Percentiles rank a stretch among this genome's conserved stretches.
Evolutionary conservation across 176 grass and related monocot genomes (phyloP).

Genomic region (Sorghum bicolor): DNA sequence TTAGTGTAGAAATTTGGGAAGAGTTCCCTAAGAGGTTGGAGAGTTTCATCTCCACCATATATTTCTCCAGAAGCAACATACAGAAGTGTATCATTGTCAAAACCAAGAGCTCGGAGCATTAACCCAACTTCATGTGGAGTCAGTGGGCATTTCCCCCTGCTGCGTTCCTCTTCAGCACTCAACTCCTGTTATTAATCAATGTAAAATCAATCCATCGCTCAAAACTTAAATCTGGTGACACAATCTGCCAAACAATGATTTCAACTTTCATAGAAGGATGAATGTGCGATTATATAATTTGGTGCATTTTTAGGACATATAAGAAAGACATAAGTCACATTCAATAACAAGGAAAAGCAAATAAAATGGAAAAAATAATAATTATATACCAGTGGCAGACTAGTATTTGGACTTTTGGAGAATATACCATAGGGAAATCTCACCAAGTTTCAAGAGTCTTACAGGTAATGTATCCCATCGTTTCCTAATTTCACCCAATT

Average conservation of each 20-base stretch:
- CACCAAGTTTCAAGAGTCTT: conserved; percentile 49
- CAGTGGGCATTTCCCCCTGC: conserved; percentile 80
- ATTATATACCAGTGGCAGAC: neutral
- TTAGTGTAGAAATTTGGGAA: conserved; percentile 94
- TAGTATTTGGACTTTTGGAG: neutral
- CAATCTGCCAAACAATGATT: neutral
- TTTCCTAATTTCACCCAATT: conserved; percentile 90
- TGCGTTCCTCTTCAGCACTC: conserved; percentile 74
- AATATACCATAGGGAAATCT: conserved; percentile 13
- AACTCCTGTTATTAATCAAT: conserved; percentile 61
- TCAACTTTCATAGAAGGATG: neutral
- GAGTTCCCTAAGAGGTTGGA: conserved; percentile 68
- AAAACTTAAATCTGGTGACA: conserved; percentile 2
- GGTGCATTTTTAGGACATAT: neutral
- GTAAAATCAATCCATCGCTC: conserved; percentile 22
- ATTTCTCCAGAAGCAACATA: conserved; percentile 97
- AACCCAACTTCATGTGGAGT: conserved; percentile 90
- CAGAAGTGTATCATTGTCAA: conserved; percentile 68
- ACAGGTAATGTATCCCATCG: conserved; percentile 95
- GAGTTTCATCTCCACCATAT: conserved; percentile 82
- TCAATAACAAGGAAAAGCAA: neutral
- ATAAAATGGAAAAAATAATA: neutral
- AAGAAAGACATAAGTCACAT: neutral
- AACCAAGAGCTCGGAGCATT: conserved; percentile 85
- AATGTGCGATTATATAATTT: neutral